Evolutionary conservation across 495 filamentous ascomycete species (phyloP).

Genomic region (Podospora fimiseda): DNA sequence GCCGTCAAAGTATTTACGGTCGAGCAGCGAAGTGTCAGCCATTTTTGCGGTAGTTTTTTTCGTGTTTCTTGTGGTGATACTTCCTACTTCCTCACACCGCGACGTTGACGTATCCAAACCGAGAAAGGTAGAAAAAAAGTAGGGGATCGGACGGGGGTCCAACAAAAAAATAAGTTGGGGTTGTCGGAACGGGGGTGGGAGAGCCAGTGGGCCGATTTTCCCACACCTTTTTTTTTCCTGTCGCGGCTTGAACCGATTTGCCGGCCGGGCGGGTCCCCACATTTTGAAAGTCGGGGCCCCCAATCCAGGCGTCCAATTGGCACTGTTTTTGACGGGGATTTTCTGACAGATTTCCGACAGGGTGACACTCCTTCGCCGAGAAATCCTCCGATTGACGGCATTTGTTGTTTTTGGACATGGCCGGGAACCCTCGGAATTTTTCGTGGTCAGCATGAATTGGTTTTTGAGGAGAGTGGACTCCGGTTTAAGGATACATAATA

Average conservation of each 20-base stretch:
- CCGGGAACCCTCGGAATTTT: too few species aligned
- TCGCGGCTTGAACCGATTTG: conserved; percentile 8
- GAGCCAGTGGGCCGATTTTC: conserved; percentile 20
- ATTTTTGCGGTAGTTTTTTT: conserved; percentile 13
- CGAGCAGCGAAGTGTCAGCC: conserved; percentile 23
- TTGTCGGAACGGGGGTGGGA: neutral
- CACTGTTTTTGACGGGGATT: too few species aligned
- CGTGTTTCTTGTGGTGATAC: too few species aligned
- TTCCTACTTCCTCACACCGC: neutral
- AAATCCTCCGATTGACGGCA: too few species aligned
- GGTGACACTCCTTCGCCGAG: too few species aligned
- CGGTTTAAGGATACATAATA: too few species aligned
- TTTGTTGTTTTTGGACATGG: too few species aligned
- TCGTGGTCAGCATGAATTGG: too few species aligned
- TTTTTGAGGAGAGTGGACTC: too few species aligned
- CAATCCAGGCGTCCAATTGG: neutral
- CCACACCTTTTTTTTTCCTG: conserved; percentile 11
- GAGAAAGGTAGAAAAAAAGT: too few species aligned
- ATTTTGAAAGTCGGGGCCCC: neutral
- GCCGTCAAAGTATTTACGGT: conserved; percentile 54
- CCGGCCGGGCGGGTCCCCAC: neutral
- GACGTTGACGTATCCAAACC: too few species aligned
- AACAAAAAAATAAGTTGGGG: conserved; percentile 7
- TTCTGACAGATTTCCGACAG: too few species aligned
- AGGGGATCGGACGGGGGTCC: neutral